Percentiles rank a stretch among this genome's conserved stretches.
Evolutionary conservation across 495 filamentous ascomycete genomes (phyloP).

Genomic region (Haplographium delicatum): DNA sequence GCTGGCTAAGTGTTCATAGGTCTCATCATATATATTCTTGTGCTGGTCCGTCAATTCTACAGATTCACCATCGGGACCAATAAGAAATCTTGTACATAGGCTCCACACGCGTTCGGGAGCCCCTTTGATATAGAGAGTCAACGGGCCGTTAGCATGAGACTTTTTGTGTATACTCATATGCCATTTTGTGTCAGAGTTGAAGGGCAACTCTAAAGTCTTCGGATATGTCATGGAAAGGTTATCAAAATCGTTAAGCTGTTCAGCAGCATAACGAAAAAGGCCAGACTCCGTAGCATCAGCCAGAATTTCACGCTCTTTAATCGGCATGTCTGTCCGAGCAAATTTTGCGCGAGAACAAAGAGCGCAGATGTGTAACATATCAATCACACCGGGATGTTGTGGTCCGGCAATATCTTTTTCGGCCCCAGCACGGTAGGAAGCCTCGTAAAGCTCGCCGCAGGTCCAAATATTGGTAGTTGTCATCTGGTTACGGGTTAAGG

Average conservation of each 20-base stretch:
- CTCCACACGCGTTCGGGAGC: conserved; percentile 42
- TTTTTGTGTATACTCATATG: conserved; percentile 28
- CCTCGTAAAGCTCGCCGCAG: conserved; percentile 30
- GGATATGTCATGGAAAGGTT: conserved; percentile 7
- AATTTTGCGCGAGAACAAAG: conserved; percentile 33
- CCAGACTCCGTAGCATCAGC: conserved; percentile 33
- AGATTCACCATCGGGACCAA: conserved; percentile 12
- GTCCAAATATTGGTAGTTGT: conserved; percentile 38
- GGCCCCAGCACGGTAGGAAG: conserved; percentile 20
- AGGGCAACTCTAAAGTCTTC: conserved; percentile 28
- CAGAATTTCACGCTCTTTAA: conserved; percentile 27
- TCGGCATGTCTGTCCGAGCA: conserved; percentile 25
- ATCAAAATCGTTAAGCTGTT: conserved; percentile 13
- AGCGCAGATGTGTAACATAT: conserved; percentile 25
- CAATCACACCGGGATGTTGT: conserved; percentile 24
- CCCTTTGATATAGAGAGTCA: conserved; percentile 41
- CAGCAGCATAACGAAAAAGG: conserved; percentile 29
- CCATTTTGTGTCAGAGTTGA: conserved; percentile 37
- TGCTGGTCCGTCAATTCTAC: not conserved
- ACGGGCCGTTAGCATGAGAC: conserved; percentile 7
- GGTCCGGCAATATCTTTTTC: conserved; percentile 27
- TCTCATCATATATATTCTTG: conserved; percentile 35
- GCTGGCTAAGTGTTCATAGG: conserved; percentile 36
- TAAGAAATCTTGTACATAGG: conserved; percentile 18
- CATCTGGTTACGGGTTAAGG: conserved; percentile 43